Percentiles rank a stretch among this genome's conserved stretches.
phyloP scores from a whole-genome alignment of 2,329 filamentous ascomycete genomes.

The Fusarium torreyae region DNA sequence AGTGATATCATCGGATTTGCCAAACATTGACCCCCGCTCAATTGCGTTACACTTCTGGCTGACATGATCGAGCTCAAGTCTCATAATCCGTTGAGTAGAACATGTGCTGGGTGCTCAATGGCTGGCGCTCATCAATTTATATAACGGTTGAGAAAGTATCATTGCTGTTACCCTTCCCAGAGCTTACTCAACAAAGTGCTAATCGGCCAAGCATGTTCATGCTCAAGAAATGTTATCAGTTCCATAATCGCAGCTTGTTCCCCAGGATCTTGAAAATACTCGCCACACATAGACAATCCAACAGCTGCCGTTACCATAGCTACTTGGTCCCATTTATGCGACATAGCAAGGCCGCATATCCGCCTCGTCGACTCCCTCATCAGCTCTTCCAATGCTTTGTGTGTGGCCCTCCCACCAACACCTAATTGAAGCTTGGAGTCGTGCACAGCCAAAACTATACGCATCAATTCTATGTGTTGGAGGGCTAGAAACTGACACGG shows the following conservation, averaged over 20 bases:
- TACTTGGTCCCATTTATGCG: slow-evolving; percentile 19
- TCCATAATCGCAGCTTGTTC: slow-evolving; percentile 29
- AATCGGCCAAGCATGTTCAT: slow-evolving; percentile 31
- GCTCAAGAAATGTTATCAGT: slow-evolving; percentile 24
- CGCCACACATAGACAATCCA: slow-evolving; percentile 38
- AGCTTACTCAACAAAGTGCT: not conserved
- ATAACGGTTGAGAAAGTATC: no score
- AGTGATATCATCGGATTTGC: no score
- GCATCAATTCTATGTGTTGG: slow-evolving; percentile 29
- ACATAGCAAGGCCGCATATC: slow-evolving; percentile 25
- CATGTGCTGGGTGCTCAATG: no score
- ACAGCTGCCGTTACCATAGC: slow-evolving; percentile 29
- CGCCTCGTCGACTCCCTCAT: slow-evolving; percentile 21
- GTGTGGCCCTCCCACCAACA: slow-evolving; percentile 27
- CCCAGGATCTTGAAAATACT: slow-evolving; percentile 28
- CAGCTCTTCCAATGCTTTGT: slow-evolving; percentile 25
- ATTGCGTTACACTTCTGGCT: no score
- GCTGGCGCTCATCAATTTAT: no score
- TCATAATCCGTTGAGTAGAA: no score
- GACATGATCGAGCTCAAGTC: no score
- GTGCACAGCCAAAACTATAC: slow-evolving; percentile 36
- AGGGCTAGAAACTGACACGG: slow-evolving; percentile 36
- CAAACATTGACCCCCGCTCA: no score
- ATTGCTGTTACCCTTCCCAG: not conserved
- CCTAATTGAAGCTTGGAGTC: slow-evolving; percentile 33